Evolutionary conservation across 176 grass and related monocot genomes (phyloP).

Genomic region (Triticum monococcum): DNA sequence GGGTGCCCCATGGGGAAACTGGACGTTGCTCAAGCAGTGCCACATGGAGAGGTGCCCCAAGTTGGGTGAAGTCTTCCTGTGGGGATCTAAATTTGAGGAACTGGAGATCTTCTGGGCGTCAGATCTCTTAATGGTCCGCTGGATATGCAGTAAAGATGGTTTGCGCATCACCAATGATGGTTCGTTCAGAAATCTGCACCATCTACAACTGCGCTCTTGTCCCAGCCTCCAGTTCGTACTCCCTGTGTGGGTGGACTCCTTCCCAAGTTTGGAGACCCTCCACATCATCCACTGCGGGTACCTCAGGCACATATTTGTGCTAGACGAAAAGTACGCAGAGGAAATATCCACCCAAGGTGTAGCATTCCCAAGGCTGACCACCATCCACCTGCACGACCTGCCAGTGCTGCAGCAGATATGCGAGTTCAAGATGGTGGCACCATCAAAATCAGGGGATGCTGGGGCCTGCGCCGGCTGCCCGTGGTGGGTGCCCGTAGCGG

Average conservation of each 20-base stretch:
- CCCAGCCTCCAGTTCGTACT: background rate
- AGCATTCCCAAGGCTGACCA: background rate
- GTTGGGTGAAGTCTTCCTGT: background rate
- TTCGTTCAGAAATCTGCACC: background rate
- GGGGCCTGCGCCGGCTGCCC: no score
- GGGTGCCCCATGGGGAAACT: no score
- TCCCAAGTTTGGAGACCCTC: background rate
- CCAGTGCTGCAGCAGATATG: no score
- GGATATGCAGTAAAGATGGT: background rate
- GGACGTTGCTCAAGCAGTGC: background rate
- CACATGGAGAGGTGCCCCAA: constrained; percentile 5
- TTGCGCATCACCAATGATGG: accelerated
- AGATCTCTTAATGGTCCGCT: background rate
- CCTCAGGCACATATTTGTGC: background rate
- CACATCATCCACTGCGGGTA: background rate
- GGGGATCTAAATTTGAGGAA: accelerated
- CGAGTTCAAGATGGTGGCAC: no score
- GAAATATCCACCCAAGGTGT: background rate
- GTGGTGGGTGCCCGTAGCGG: no score
- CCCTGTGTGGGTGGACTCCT: background rate
- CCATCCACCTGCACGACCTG: background rate
- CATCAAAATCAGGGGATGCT: no score
- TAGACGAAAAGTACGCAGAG: accelerated
- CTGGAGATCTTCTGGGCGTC: constrained; percentile 17
- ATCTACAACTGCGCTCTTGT: background rate